A percentile compares a stretch with the other conserved stretches of the same genome.
These are phyloP conservation scores for Daucus carota DNA, from an alignment of 129 eudicot genomes.

Conservation along the genomic window DNA sequence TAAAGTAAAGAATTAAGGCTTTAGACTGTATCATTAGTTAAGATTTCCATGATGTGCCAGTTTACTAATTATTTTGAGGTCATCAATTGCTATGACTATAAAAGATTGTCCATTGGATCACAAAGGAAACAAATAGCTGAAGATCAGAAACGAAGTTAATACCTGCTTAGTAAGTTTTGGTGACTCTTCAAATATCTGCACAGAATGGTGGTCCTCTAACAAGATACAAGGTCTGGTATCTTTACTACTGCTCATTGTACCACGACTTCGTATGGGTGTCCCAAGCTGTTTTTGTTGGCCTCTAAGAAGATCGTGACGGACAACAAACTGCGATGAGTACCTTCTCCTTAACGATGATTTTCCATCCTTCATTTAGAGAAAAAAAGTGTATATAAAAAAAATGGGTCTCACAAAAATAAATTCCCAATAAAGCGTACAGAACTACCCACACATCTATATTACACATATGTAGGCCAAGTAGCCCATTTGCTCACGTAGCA, in stretches of 20 bases:
- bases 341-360: slow-evolving; percentile 34
- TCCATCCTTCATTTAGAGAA: slow-evolving; percentile 25
- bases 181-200: slow-evolving; percentile 16
- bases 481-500: background rate
- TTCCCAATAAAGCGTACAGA: background rate
- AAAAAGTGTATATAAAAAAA: background rate
- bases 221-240: slow-evolving; percentile 12
- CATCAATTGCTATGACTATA: background rate
- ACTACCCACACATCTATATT: background rate
- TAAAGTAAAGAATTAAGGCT: background rate
- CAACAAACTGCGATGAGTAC: slow-evolving; percentile 32
- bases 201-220: slow-evolving; percentile 13
- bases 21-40: background rate
- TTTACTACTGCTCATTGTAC: slow-evolving; percentile 17
- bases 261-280: slow-evolving; percentile 18
- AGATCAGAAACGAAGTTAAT: background rate
- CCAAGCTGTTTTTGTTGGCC: slow-evolving; percentile 26
- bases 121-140: background rate
- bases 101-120: background rate
- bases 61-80: background rate
- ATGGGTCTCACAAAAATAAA: background rate
- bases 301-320: slow-evolving; percentile 33
- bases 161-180: slow-evolving; percentile 24
- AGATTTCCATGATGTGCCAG: background rate
- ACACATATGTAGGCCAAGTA: background rate